Conservation (phyloP, 441 rosid genomes). For the Pelargonium myrrhifolium region DNA sequence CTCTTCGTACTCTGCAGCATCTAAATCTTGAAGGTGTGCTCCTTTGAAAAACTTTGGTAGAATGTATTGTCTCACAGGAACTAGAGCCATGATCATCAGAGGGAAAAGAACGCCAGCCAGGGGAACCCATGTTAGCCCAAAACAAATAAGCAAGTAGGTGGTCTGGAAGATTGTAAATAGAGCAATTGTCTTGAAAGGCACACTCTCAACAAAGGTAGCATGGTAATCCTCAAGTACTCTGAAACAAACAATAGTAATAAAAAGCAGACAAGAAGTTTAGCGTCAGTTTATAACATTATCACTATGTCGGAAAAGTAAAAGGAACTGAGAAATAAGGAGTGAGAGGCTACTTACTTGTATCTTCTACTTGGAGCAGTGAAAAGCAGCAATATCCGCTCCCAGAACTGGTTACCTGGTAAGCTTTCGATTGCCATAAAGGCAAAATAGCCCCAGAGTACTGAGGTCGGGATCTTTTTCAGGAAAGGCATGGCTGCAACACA, state of each 20-base stretch:
- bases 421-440: slow-evolving; percentile 79
- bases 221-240: slow-evolving; percentile 56
- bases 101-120: slow-evolving; percentile 72
- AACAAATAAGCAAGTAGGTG: slow-evolving; percentile 50
- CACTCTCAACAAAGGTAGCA: slow-evolving; percentile 54
- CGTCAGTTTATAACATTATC: neutral
- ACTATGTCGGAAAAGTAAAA: too few relatives aligned
- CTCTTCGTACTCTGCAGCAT: slow-evolving; percentile 78
- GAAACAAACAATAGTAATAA: slow-evolving; percentile 13
- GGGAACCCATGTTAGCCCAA: slow-evolving; percentile 76
- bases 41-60: slow-evolving; percentile 63
- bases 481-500: slow-evolving; percentile 78
- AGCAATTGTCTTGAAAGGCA: slow-evolving; percentile 58
- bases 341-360: slow-evolving; percentile 44
- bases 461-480: slow-evolving; percentile 62
- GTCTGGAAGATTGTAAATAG: slow-evolving; percentile 63
- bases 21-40: slow-evolving; percentile 66
- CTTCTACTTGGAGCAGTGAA: slow-evolving; percentile 69
- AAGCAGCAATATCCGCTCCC: slow-evolving; percentile 72
- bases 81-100: slow-evolving; percentile 63
- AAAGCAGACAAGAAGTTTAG: neutral
- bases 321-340: neutral
- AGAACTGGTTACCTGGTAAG: slow-evolving; percentile 72
- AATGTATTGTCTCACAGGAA: slow-evolving; percentile 56
- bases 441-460: slow-evolving; percentile 79